Evolutionary conservation across 2,329 filamentous ascomycete genomes (phyloP).

Genomic region (Monilinia fructigena): DNA sequence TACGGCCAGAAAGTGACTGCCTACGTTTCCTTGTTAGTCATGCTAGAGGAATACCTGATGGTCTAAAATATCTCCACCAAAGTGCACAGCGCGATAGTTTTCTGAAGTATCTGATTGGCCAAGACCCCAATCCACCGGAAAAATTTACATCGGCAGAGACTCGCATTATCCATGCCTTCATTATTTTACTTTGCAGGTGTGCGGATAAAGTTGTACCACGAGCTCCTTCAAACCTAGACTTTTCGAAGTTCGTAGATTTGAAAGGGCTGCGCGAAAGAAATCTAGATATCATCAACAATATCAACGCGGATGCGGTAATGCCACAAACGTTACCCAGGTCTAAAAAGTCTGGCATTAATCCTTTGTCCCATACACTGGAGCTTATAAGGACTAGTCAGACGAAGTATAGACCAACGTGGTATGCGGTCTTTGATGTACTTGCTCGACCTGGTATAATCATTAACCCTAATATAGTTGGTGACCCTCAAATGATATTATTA

Average conservation of each 20-base stretch:
- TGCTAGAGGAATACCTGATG: constrained; percentile 49
- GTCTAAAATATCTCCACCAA: constrained; percentile 51
- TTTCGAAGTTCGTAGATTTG: not conserved
- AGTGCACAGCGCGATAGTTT: constrained; percentile 37
- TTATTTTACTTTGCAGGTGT: constrained; percentile 49
- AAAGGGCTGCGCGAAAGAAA: not conserved
- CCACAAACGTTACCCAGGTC: constrained; percentile 8
- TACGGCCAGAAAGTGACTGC: constrained; percentile 50
- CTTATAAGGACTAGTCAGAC: constrained; percentile 30
- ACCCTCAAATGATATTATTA: constrained; percentile 32
- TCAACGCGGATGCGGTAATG: constrained; percentile 5
- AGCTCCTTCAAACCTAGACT: not conserved
- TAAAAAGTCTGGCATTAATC: constrained; percentile 20
- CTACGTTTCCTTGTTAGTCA: constrained; percentile 57
- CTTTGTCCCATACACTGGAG: constrained; percentile 26
- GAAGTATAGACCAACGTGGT: constrained; percentile 44
- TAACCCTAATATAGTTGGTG: constrained; percentile 23
- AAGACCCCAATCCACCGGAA: constrained; percentile 19
- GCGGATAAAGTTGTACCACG: constrained; percentile 36
- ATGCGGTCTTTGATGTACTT: constrained; percentile 45
- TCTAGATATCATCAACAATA: not conserved
- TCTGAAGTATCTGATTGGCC: constrained; percentile 27
- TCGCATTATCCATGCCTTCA: constrained; percentile 50
- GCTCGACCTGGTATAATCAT: constrained; percentile 36
- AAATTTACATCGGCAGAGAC: constrained; percentile 28